A percentile compares a stretch with the other conserved stretches of the same genome.
These are phyloP conservation scores for Anthracocystis setariae DNA, from an alignment of 1,284 basidiomycete genomes.

Conservation along the genomic window DNA sequence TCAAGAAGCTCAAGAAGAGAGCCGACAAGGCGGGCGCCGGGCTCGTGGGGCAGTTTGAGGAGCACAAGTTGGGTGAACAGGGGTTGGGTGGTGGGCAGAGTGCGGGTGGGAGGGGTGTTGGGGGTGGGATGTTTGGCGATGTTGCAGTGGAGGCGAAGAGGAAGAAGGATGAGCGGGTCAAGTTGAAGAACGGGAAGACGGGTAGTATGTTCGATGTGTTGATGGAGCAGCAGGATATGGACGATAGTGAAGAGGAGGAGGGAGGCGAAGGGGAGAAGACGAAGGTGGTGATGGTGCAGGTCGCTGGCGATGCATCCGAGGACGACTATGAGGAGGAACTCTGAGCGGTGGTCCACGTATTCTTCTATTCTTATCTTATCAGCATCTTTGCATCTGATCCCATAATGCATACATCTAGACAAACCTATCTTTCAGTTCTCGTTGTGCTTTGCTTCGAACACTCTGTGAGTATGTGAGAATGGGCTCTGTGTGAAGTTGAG, in stretches of 20 bases:
- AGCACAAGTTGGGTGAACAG: slow-evolving; percentile 20
- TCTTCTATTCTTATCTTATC: too few species aligned
- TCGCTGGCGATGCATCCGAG: neutral
- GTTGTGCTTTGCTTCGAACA: too few species aligned
- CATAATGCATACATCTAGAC: too few species aligned
- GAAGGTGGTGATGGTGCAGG: neutral
- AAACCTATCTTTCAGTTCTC: too few species aligned
- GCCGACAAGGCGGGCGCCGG: slow-evolving; percentile 42
- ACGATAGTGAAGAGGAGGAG: slow-evolving; percentile 11
- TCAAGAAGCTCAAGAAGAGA: slow-evolving; percentile 51
- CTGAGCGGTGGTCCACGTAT: neutral
- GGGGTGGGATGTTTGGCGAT: slow-evolving; percentile 34
- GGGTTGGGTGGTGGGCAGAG: neutral
- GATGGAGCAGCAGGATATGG: slow-evolving; percentile 21
- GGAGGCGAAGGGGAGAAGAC: neutral
- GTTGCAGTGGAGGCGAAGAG: neutral
- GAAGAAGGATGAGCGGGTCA: neutral
- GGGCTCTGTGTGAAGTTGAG: too few species aligned
- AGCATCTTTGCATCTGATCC: too few species aligned
- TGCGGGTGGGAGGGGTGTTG: slow-evolving; percentile 8
- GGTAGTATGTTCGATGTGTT: slow-evolving; percentile 48
- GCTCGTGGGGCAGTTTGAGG: slow-evolving; percentile 27
- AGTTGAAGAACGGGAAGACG: slow-evolving; percentile 8
- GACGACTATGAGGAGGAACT: slow-evolving; percentile 36
- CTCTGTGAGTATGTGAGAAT: too few species aligned